Conservation (phyloP, 2,329 filamentous ascomycete genomes). For the Golovinomyces cichoracearum region DNA sequence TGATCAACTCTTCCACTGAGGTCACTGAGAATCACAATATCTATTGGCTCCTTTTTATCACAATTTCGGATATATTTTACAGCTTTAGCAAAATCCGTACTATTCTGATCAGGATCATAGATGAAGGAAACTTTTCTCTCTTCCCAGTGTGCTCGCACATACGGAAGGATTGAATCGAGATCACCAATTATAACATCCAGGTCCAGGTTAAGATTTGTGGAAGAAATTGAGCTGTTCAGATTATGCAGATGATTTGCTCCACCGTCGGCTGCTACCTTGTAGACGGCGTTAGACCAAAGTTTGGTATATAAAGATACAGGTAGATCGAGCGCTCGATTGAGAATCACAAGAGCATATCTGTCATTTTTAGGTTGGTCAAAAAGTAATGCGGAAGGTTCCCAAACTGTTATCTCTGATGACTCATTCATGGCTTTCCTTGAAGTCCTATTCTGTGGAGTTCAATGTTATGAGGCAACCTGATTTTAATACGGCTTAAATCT, state of each 20-base stretch:
- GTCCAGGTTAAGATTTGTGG: constrained; percentile 20
- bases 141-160: constrained; percentile 26
- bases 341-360: constrained; percentile 25
- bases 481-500: no score
- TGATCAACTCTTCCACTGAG: constrained; percentile 83
- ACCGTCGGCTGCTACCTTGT: constrained; percentile 65
- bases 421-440: no score
- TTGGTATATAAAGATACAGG: constrained; percentile 15
- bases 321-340: constrained; percentile 33
- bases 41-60: constrained; percentile 15
- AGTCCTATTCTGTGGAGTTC: no score
- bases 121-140: constrained; percentile 31
- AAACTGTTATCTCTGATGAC: constrained; percentile 4
- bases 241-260: constrained; percentile 53
- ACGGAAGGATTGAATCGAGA: constrained; percentile 51
- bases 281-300: constrained; percentile 21
- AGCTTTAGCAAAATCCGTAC: constrained; percentile 77
- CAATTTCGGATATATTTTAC: constrained; percentile 28
- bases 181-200: constrained; percentile 60
- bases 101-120: constrained; percentile 53
- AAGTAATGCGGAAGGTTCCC: constrained; percentile 17
- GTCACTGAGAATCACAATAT: constrained; percentile 63
- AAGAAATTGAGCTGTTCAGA: constrained; percentile 14
- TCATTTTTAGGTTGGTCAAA: constrained; percentile 8
- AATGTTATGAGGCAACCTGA: no score